Conservation (phyloP, 2,329 filamentous ascomycete genomes). For the Xylariaceae sp. region DNA sequence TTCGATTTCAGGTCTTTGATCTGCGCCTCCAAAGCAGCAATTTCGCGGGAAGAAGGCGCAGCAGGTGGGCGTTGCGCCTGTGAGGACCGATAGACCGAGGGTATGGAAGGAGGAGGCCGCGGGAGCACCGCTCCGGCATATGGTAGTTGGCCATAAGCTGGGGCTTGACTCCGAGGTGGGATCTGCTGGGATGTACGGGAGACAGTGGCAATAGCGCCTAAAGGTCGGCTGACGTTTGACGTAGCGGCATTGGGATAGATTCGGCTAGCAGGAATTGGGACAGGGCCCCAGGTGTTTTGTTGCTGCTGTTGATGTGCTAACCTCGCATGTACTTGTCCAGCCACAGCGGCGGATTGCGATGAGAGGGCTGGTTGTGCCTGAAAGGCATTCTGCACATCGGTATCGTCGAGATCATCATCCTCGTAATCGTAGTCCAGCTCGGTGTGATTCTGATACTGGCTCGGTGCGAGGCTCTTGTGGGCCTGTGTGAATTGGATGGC, state of each 20-base stretch:
- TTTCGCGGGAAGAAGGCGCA: conserved; percentile 33
- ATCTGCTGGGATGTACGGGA: conserved; percentile 19
- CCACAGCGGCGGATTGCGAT: conserved; percentile 8
- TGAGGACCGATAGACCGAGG: conserved; percentile 35
- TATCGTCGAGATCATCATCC: conserved; percentile 58
- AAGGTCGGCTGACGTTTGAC: conserved; percentile 13
- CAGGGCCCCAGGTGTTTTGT: conserved; percentile 19
- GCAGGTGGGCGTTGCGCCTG: conserved; percentile 27
- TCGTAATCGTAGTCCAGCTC: conserved; percentile 38
- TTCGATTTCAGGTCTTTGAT: conserved; percentile 54
- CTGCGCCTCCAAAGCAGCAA: conserved; percentile 50
- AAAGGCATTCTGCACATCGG: conserved; percentile 50
- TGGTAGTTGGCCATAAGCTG: conserved; percentile 41
- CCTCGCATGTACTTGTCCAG: conserved; percentile 4
- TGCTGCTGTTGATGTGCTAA: conserved; percentile 16
- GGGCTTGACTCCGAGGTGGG: conserved; percentile 23
- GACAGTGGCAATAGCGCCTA: conserved; percentile 1
- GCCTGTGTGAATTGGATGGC: conserved; percentile 61
- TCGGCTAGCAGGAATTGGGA: conserved; percentile 23
- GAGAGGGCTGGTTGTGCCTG: conserved; percentile 37
- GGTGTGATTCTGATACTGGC: conserved; percentile 1
- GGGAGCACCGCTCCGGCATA: conserved; percentile 35
- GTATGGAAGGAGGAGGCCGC: conserved; percentile 27
- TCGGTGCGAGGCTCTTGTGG: conserved; percentile 29
- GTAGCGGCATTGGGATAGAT: conserved; percentile 21